Evolutionary conservation across 148 eudicot genomes (phyloP).

Genomic region (Silene conica): DNA sequence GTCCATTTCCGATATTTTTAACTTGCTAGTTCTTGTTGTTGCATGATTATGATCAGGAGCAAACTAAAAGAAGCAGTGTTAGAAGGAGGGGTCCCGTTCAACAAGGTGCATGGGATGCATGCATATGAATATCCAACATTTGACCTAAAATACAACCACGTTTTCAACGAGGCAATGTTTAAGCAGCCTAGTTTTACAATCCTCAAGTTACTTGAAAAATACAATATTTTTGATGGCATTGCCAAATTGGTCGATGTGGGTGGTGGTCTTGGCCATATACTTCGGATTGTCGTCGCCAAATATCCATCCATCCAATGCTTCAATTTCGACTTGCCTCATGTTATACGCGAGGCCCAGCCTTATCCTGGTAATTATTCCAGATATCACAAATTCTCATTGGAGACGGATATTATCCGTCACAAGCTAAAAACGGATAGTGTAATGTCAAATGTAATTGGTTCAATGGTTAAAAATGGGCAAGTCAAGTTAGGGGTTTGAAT

Average conservation of each 20-base stretch:
- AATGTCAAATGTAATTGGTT: too few relatives aligned
- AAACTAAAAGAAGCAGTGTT: constrained; percentile 32
- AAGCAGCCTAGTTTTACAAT: neutral
- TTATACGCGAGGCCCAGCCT: constrained; percentile 24
- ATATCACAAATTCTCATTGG: too few relatives aligned
- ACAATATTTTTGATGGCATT: constrained; percentile 36
- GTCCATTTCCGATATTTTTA: too few relatives aligned
- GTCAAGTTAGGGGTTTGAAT: too few relatives aligned
- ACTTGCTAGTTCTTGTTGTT: too few relatives aligned
- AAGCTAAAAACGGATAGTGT: too few relatives aligned
- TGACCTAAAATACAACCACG: constrained; percentile 36
- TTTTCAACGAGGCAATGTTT: constrained; percentile 43
- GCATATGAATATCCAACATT: constrained; percentile 32
- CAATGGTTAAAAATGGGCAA: too few relatives aligned
- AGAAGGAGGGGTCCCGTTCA: constrained; percentile 44
- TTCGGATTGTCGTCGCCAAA: constrained; percentile 26
- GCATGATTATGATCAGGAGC: too few relatives aligned
- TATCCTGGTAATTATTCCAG: constrained; percentile 25
- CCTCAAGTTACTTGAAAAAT: constrained; percentile 25
- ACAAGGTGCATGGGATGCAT: constrained; percentile 35
- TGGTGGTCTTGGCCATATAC: constrained; percentile 39
- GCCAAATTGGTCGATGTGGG: constrained; percentile 42
- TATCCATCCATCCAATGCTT: constrained; percentile 33
- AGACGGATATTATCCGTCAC: too few relatives aligned
- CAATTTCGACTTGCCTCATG: constrained; percentile 40